Evolutionary conservation across 2,329 filamentous ascomycete species (phyloP), one percentile per base, ranked within the genome.

Genomic region (Talaromyces sp.): DNA sequence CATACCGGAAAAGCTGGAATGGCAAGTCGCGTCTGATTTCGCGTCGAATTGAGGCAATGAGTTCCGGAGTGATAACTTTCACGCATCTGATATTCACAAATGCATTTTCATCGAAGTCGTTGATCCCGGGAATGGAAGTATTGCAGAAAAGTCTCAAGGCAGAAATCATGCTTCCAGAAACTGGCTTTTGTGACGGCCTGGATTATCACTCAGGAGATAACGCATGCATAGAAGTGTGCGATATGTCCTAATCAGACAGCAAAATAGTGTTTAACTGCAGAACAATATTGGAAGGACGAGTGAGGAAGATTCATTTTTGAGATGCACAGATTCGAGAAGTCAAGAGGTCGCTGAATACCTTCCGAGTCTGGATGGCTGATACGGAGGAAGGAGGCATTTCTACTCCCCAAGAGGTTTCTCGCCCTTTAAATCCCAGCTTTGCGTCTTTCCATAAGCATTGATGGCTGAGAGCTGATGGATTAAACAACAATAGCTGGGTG

Each of bases 1-100:
- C 27, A 4, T 60, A 47, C 57, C 22, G 27, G 57, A 60, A 60
- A 60, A 14, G 24, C 16, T 60, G 57, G 57, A 14, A 47, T 60
- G 24, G 39, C 6, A 8, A 60, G 14, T 39, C 22, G 24, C 39
- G 57, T 33, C 22, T 19, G 13, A 47, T 60, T 47, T 19, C 14
- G 24, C 10, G 27, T 33, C 43, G 58, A 22, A 49, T n/a, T 13
- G 41, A 49, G 7, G 14, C 11, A n/a, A 60, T 60, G 31, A 60
- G 58, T 35, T 35, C 41, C 5, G 45, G 19, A 13, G 27, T 49
- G 27, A 60, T 60, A 37, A 37, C 33, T 35, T 60, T 43, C 19
- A 60, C 14, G 47, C 27, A 50, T 5, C 50, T 19, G 33, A 60
- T n/a, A 37, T 37, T 60, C 35, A 43, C n/a, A 50, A 39, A 11